These are phyloP conservation scores for Prasinococcaceae sp. DNA, from an alignment of 139 green algal genomes.

Conservation along the genomic window DNA sequence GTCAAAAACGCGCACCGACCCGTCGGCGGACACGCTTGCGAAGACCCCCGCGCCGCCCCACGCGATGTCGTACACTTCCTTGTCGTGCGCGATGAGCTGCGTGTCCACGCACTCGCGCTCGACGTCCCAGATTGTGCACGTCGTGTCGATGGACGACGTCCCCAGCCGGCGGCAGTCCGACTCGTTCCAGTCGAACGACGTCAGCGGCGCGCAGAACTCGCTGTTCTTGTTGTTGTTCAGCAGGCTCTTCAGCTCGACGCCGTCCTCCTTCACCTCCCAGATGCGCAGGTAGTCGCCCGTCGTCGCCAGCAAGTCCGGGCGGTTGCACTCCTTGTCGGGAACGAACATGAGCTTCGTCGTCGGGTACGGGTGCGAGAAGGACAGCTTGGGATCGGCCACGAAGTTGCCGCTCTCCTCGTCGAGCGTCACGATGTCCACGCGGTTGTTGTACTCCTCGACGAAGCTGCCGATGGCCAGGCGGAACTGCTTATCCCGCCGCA, in stretches of 20 bases:
- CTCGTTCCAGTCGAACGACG: constrained; percentile 97
- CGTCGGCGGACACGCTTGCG: constrained; percentile 84
- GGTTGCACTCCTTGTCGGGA: constrained; percentile 44
- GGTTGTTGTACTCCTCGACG: constrained; percentile 74
- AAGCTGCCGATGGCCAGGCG: constrained; percentile 82
- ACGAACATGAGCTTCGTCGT: constrained; percentile 87
- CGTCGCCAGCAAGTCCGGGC: constrained; percentile 77
- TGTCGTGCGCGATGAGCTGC: constrained; percentile 87
- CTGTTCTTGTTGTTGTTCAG: constrained; percentile 64
- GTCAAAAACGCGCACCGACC: constrained; percentile 90
- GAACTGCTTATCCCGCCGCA: constrained; percentile 72
- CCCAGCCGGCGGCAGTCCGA: constrained; percentile 62
- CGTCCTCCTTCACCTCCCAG: constrained; percentile 63
- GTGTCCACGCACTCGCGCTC: constrained; percentile 70
- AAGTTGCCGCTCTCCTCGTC: constrained; percentile 67
- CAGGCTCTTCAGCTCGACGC: constrained; percentile 52
- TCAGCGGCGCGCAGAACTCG: constrained; percentile 82
- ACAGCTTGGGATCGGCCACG: constrained; percentile 33
- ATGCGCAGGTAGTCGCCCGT: constrained; percentile 80
- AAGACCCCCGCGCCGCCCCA: constrained; percentile 92
- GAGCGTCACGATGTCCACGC: constrained; percentile 25
- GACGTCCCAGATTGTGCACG: constrained; percentile 95
- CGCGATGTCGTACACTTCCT: constrained; percentile 93
- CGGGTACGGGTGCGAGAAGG: constrained; percentile 80
- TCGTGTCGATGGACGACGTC: constrained; percentile 90